Conservation (phyloP, 805 yeast genomes). For the Geotrichum ghanense region DNA sequence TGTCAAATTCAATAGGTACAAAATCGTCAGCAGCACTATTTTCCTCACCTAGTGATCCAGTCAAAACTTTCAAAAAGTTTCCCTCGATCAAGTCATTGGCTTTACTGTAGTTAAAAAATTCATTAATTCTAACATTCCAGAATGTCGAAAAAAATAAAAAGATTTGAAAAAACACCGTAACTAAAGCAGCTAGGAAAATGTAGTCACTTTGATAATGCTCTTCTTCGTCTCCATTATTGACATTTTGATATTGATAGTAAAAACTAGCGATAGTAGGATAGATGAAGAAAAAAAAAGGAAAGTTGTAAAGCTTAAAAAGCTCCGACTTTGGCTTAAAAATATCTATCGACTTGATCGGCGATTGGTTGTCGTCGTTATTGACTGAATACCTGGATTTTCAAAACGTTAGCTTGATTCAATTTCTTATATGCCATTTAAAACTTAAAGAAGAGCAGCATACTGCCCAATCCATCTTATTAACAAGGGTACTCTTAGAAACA, state of each 20-base stretch:
- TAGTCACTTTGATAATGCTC: background rate
- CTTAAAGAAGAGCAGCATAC: no score
- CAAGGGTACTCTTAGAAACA: no score
- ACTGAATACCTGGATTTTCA: background rate
- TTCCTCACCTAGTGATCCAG: background rate
- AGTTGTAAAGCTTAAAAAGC: background rate
- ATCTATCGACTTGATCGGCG: background rate
- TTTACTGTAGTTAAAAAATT: background rate
- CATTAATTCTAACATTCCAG: background rate
- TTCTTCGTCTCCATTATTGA: background rate
- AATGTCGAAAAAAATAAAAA: background rate
- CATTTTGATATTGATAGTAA: background rate
- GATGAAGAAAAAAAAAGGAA: conserved; percentile 26
- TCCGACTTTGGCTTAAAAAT: background rate
- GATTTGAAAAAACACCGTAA: background rate
- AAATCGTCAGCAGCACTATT: background rate
- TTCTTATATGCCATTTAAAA: no score
- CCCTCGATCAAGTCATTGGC: background rate
- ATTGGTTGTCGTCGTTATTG: background rate
- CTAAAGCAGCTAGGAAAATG: background rate
- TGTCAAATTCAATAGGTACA: background rate
- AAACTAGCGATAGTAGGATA: background rate
- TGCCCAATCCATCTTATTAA: no score
- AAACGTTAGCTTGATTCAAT: background rate
- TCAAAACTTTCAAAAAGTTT: background rate